Conservation (phyloP, 192 early-diverging fungal genomes). For the Piromyces finnis region DNA sequence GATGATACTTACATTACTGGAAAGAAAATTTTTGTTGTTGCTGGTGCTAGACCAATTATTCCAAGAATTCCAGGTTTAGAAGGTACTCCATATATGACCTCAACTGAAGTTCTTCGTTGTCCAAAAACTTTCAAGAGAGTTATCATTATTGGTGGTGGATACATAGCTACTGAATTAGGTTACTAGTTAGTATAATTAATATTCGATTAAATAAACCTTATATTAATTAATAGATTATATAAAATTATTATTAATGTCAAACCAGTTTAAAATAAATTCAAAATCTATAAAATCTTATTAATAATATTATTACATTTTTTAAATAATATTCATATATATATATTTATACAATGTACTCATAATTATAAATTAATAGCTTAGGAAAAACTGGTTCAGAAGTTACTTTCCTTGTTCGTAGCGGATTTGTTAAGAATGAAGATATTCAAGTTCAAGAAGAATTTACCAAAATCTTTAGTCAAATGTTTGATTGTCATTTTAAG, state of each 20-base stretch:
- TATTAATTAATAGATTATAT: too few relatives aligned
- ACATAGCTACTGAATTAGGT: constrained; percentile 14
- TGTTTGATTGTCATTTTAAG: constrained; percentile 3
- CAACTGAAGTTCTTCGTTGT: constrained; percentile 6
- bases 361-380: background rate
- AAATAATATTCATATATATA: too few relatives aligned
- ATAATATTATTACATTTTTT: too few relatives aligned
- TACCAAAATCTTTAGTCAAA: constrained; percentile 2
- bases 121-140: constrained; percentile 4
- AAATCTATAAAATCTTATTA: too few relatives aligned
- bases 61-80: constrained; percentile 11
- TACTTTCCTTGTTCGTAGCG: constrained; percentile 13
- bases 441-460: constrained; percentile 9
- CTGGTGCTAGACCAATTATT: constrained; percentile 10
- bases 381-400: constrained; percentile 8
- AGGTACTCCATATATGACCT: constrained; percentile 14
- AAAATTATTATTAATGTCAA: too few relatives aligned
- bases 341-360: too few relatives aligned
- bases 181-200: constrained; percentile 3
- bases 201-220: too few relatives aligned
- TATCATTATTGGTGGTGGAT: constrained; percentile 17
- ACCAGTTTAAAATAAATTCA: too few relatives aligned
- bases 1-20: background rate
- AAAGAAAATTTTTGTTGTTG: constrained; percentile 8
- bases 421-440: constrained; percentile 11